Percentiles rank a stretch among this genome's conserved stretches.
These are phyloP conservation scores for Debaryomyces robertsiae DNA, from an alignment of 1,139 yeast genomes.

Conservation along the genomic window DNA sequence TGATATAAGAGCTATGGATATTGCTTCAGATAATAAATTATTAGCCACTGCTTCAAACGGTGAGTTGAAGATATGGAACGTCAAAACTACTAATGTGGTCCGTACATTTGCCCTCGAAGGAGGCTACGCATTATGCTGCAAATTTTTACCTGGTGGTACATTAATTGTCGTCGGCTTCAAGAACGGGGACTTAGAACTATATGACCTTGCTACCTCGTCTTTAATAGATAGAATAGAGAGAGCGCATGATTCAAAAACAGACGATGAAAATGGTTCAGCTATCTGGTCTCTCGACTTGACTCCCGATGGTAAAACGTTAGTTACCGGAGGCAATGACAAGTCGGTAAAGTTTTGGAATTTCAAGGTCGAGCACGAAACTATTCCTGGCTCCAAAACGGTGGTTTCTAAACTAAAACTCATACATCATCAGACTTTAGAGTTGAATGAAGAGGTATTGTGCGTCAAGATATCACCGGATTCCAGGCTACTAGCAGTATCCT, in stretches of 20 bases:
- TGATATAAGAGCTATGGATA: conserved; percentile 81
- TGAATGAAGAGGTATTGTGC: conserved; percentile 80
- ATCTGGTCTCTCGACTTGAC: conserved; percentile 91
- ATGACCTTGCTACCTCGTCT: conserved; percentile 84
- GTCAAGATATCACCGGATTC: conserved; percentile 84
- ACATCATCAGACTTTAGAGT: conserved; percentile 80
- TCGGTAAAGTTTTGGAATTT: conserved; percentile 88
- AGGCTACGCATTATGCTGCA: conserved; percentile 82
- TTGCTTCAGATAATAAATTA: conserved; percentile 78
- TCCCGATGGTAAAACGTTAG: conserved; percentile 79
- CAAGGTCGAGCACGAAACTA: conserved; percentile 61
- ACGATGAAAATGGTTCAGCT: conserved; percentile 60
- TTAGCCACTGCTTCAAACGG: conserved; percentile 93
- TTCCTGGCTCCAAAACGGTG: conserved; percentile 67
- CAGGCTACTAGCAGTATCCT: conserved; percentile 75
- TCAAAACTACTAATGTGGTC: conserved; percentile 70
- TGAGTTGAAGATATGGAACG: conserved; percentile 84
- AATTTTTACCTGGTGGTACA: conserved; percentile 90
- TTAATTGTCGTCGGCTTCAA: conserved; percentile 89
- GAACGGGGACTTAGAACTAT: conserved; percentile 79
- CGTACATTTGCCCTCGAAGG: conserved; percentile 74
- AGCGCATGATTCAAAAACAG: conserved; percentile 55
- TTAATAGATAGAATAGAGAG: conserved; percentile 67
- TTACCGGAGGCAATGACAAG: conserved; percentile 95
- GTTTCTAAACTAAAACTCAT: conserved; percentile 59